A percentile compares a stretch with the other conserved stretches of the same genome.
phyloP scores from a whole-genome alignment of 2,329 filamentous ascomycete genomes.

The Ceratocystis variospora region DNA sequence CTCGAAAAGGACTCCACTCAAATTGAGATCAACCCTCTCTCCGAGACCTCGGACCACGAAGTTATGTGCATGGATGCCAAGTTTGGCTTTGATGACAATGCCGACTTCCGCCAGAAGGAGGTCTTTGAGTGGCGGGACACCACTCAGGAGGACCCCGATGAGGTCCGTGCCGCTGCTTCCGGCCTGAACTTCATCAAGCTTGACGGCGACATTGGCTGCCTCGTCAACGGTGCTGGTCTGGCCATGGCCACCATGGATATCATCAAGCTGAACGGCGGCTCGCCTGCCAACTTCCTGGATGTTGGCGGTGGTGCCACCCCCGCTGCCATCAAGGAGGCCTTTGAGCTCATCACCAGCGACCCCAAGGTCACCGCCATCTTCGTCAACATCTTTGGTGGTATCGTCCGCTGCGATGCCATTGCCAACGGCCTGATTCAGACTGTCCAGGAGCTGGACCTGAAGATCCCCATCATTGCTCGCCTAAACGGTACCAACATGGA shows the following conservation, averaged over 20 bases:
- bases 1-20: slow-evolving; percentile 96
- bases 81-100: slow-evolving; percentile 97
- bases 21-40: slow-evolving; percentile 99
- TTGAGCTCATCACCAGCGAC: slow-evolving; percentile 97
- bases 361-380: slow-evolving; percentile 98
- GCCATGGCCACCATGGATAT: slow-evolving; percentile 99
- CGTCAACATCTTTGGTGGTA: slow-evolving; percentile 99
- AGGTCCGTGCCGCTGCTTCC: slow-evolving; percentile 89
- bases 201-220: slow-evolving; percentile 95
- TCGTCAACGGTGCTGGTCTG: slow-evolving; percentile 96
- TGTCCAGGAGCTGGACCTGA: slow-evolving; percentile 84
- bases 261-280: slow-evolving; percentile 97
- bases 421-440: slow-evolving; percentile 92
- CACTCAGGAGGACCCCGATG: slow-evolving; percentile 90
- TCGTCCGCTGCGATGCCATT: slow-evolving; percentile 94
- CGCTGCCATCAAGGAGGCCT: slow-evolving; percentile 90
- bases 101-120: slow-evolving; percentile 95
- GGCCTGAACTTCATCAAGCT: slow-evolving; percentile 99
- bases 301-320: slow-evolving; percentile 96
- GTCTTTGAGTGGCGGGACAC: slow-evolving; percentile 88
- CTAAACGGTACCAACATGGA: slow-evolving; percentile 98
- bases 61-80: slow-evolving; percentile 99
- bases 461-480: slow-evolving; percentile 91
- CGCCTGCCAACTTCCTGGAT: slow-evolving; percentile 96
- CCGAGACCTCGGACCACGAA: slow-evolving; percentile 95